Percentiles rank a stretch among this genome's conserved stretches.
Conservation (phyloP, 1,284 basidiomycete genomes). For the Pseudozyma hubeiensis region DNA sequence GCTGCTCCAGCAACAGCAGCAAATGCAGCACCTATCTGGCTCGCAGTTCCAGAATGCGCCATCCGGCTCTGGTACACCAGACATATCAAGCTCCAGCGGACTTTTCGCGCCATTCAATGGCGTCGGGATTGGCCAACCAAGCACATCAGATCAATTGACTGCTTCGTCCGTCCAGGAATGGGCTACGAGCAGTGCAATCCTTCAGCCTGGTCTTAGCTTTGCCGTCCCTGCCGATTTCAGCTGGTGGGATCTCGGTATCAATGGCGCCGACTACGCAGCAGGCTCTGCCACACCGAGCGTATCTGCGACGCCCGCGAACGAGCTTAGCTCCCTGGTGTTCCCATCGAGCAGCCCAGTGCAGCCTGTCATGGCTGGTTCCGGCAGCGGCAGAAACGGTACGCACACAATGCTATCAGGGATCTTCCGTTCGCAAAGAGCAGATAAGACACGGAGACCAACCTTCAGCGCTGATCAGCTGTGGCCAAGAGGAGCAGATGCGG, state of each 20-base stretch:
- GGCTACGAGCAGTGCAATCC: slow-evolving; percentile 50
- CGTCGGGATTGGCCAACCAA: not conserved
- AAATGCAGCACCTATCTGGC: slow-evolving; percentile 12
- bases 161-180: slow-evolving; percentile 33
- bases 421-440: not conserved
- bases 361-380: not conserved
- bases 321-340: slow-evolving; percentile 13
- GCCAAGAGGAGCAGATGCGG: slow-evolving; percentile 42
- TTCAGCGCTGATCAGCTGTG: slow-evolving; percentile 32
- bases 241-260: slow-evolving; percentile 64
- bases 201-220: slow-evolving; percentile 59
- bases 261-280: slow-evolving; percentile 15
- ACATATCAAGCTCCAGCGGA: not conserved
- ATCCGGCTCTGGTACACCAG: slow-evolving; percentile 2
- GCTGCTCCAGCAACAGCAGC: slow-evolving; percentile 39
- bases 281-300: slow-evolving; percentile 18
- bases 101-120: slow-evolving; percentile 10
- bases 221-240: slow-evolving; percentile 66
- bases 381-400: not conserved
- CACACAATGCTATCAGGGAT: not conserved
- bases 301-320: slow-evolving; percentile 22
- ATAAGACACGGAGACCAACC: slow-evolving; percentile 12
- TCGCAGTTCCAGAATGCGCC: slow-evolving; percentile 21
- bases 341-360: not conserved
- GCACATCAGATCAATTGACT: slow-evolving; percentile 2